These are phyloP conservation scores for Pseudomassariella vexata DNA, from an alignment of 2,329 filamentous ascomycete species.

Conservation along the genomic window DNA sequence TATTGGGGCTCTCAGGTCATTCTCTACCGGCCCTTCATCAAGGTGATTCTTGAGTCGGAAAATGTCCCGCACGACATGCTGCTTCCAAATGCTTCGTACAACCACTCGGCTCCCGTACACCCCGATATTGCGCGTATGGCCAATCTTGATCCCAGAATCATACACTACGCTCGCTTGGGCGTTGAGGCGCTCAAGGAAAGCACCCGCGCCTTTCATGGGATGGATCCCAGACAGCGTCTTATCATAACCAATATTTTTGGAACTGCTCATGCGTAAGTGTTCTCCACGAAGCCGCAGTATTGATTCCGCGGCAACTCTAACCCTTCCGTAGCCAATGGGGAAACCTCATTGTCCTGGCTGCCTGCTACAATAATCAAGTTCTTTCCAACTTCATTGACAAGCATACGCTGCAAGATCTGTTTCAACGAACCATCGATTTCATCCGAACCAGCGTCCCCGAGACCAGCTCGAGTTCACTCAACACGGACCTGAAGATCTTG, in stretches of 20 bases:
- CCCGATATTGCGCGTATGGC: no score
- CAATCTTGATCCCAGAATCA: conserved; percentile 39
- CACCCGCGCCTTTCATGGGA: conserved; percentile 71
- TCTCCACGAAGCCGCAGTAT: neutral
- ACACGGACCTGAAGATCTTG: conserved; percentile 70
- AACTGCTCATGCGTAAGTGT: conserved; percentile 86
- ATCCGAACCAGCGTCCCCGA: conserved; percentile 64
- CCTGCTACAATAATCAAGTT: conserved; percentile 64
- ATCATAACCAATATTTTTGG: conserved; percentile 96
- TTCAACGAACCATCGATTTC: conserved; percentile 71
- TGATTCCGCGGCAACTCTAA: conserved; percentile 13
- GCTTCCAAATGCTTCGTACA: conserved; percentile 15
- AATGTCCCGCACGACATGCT: conserved; percentile 28
- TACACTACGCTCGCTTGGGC: conserved; percentile 54
- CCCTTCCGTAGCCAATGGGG: conserved; percentile 74
- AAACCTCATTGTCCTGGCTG: conserved; percentile 85
- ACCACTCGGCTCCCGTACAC: conserved; percentile 11
- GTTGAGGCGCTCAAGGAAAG: conserved; percentile 75
- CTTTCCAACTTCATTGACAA: conserved; percentile 54
- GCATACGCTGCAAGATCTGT: conserved; percentile 51
- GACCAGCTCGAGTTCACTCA: conserved; percentile 70
- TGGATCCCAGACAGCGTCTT: conserved; percentile 55
- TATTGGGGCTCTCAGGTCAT: conserved; percentile 92
- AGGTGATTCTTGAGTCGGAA: conserved; percentile 51
- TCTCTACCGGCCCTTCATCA: conserved; percentile 73